Conservation (phyloP, 1,284 basidiomycete species). For the Marasmius sp. region DNA sequence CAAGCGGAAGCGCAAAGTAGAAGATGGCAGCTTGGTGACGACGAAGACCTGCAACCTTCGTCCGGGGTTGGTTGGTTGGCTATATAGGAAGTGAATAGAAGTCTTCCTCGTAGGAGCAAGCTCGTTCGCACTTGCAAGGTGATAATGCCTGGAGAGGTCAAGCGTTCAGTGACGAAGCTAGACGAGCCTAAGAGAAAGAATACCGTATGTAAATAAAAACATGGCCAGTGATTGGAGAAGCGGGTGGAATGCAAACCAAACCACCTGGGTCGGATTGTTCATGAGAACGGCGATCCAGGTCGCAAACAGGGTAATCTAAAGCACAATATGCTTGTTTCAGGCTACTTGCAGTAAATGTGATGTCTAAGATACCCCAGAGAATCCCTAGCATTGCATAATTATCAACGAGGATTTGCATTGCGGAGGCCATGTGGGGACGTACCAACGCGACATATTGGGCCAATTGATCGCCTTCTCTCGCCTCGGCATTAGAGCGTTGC, state of each 20-base stretch:
- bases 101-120: no score
- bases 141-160: conserved; percentile 50
- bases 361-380: not conserved
- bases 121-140: conserved; percentile 52
- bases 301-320: conserved; percentile 43
- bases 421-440: conserved; percentile 5
- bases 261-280: conserved; percentile 46
- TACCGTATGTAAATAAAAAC: conserved; percentile 59
- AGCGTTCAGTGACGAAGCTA: not conserved
- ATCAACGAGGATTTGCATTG: not conserved
- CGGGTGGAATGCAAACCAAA: conserved; percentile 70
- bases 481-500: conserved; percentile 35
- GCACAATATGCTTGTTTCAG: conserved; percentile 8
- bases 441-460: conserved; percentile 41
- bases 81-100: not conserved
- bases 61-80: conserved; percentile 63
- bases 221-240: conserved; percentile 58
- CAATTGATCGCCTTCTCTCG: conserved; percentile 37
- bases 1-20: conserved; percentile 49
- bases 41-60: conserved; percentile 62
- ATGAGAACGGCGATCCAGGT: conserved; percentile 58
- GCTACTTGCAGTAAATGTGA: no score
- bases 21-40: conserved; percentile 65
- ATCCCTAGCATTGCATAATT: not conserved
- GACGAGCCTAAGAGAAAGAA: conserved; percentile 11